phyloP scores from a whole-genome alignment of 2,329 filamentous ascomycete genomes.

The Neopestalotiopsis sp. region DNA sequence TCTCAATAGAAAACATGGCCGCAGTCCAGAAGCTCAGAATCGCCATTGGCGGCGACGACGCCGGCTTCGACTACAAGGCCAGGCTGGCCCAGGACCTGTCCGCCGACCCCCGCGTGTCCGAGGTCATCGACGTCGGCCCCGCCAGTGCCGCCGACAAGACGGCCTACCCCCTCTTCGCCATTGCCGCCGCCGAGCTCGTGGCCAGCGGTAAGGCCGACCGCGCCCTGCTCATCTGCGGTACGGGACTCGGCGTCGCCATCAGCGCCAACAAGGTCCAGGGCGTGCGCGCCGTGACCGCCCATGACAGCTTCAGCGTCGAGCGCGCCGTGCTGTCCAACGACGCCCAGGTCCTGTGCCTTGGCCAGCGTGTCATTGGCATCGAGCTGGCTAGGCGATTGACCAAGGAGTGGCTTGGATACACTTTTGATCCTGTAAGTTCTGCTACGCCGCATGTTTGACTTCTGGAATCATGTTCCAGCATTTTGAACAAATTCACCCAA shows the following conservation, averaged over 20 bases:
- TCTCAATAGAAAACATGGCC: neutral
- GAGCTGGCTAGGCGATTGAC: slow-evolving; percentile 80
- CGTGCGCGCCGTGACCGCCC: slow-evolving; percentile 85
- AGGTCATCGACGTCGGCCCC: slow-evolving; percentile 78
- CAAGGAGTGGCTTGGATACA: slow-evolving; percentile 83
- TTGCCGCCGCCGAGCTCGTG: slow-evolving; percentile 71
- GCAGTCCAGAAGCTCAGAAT: slow-evolving; percentile 8
- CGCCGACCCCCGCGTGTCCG: slow-evolving; percentile 68
- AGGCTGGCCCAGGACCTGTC: slow-evolving; percentile 77
- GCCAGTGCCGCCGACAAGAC: slow-evolving; percentile 72
- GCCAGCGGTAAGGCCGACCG: slow-evolving; percentile 72
- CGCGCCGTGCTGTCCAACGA: slow-evolving; percentile 82
- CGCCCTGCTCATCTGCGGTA: slow-evolving; percentile 83
- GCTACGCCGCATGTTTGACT: neutral
- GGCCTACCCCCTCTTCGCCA: slow-evolving; percentile 80
- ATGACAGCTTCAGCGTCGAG: slow-evolving; percentile 86
- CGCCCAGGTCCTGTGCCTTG: slow-evolving; percentile 86
- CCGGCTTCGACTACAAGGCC: slow-evolving; percentile 80
- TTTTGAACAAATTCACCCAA: neutral
- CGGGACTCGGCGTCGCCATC: slow-evolving; percentile 86
- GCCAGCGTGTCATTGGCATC: slow-evolving; percentile 81
- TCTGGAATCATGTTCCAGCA: neutral
- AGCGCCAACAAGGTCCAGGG: slow-evolving; percentile 88
- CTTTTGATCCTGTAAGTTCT: slow-evolving; percentile 70
- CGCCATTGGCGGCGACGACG: slow-evolving; percentile 50